These are phyloP conservation scores for Penicillium simplicissimum DNA, from an alignment of 495 filamentous ascomycete genomes.

Conservation along the genomic window DNA sequence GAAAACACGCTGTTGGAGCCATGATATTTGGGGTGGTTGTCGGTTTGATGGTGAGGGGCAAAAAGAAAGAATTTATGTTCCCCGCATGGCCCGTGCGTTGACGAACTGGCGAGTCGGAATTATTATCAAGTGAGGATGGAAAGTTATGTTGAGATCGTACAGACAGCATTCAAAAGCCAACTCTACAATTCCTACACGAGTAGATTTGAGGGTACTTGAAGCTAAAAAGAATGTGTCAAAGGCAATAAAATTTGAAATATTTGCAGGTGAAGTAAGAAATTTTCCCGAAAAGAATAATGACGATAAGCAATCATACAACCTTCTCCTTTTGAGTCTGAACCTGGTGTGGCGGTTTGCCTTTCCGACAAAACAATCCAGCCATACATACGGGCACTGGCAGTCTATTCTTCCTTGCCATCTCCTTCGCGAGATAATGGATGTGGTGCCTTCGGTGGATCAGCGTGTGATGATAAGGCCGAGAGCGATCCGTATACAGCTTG, in stretches of 20 bases:
- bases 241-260: background rate
- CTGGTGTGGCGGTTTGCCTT: conserved; percentile 17
- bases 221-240: too few species aligned
- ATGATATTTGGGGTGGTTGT: conserved; percentile 38
- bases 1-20: conserved; percentile 65
- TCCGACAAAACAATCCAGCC: conserved; percentile 20
- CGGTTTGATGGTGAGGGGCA: conserved; percentile 13
- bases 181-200: background rate
- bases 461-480: conserved; percentile 24
- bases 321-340: conserved; percentile 2
- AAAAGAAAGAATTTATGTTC: conserved; percentile 29
- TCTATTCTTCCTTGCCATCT: conserved; percentile 23
- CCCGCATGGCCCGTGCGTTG: conserved; percentile 22
- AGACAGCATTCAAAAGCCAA: background rate
- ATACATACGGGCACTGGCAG: conserved; percentile 16
- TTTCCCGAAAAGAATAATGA: background rate
- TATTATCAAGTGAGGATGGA: too few species aligned
- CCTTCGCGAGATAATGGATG: conserved; percentile 22
- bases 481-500: conserved; percentile 29
- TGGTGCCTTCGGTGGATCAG: conserved; percentile 25
- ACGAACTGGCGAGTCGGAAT: conserved; percentile 8
- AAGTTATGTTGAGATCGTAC: too few species aligned
- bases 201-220: background rate
- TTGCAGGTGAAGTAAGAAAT: background rate
- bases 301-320: background rate